Base-by-base conservation (phyloP, 371 early-diverging fungal species). In the Syncephalastrum contaminatum region DNA sequence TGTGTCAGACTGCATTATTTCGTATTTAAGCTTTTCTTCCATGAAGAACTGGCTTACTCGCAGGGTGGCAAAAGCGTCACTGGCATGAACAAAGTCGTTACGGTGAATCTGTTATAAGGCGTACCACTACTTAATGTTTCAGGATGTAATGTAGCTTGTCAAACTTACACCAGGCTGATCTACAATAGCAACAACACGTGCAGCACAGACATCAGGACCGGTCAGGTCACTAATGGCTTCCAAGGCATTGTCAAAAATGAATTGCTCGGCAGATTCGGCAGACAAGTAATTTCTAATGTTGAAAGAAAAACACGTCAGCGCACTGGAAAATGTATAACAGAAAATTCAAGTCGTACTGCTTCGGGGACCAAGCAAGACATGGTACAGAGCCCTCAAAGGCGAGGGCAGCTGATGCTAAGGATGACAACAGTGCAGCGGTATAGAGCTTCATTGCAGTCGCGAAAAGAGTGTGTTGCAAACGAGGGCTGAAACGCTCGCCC, bases 161-260 rank as follows among this genome's bases (percentile, higher is more conserved):
- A 42, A 47, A 43, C 51, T 21, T 73, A 79, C 79, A 63, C 66
- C 63, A 40, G 75, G 79, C 53, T 79, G 79, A 62, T 75, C 70
- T 30, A 79, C 53, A 16, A 79, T 53, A 39, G 73, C 72, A 46
- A 79, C 60, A 10, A 70, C 48, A 51, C 73, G 66, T 19, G 72
- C 70, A 24, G 66, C 60, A 48, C 79, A 79, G 27, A 73, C 59
- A 56, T 69, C 62, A 18, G 66, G 25, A 67, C 59, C 18, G 63
- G 56, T 24, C 66, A 48, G 45, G 71, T 70, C 27, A 22, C 59
- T 47, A 48, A 64, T 46, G 14, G 72, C 79, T 30, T 67, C 66
- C 36, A 30, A 30, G 24, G 64, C 52, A 13, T 63, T 58, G 19
- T 53, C 53, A 19, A 79, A 51, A 36, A 75, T 60, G 20, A 71